A percentile compares a stretch with the other conserved stretches of the same genome.
Conservation (phyloP, 164 flowering plant species). For the Malania oleifera region DNA sequence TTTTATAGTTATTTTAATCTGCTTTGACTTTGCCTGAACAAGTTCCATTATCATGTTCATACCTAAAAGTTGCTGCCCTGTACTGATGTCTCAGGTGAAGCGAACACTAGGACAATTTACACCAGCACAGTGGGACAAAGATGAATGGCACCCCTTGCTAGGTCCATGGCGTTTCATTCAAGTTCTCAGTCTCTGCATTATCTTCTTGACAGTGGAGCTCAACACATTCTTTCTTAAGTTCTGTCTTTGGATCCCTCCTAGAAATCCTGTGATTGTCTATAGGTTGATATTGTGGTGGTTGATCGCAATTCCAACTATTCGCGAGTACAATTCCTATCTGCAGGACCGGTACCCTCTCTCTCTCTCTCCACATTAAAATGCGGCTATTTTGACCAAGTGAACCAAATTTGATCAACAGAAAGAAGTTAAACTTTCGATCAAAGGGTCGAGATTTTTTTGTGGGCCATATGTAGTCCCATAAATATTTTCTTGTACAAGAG, state of each 20-base stretch:
- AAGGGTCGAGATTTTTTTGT: no score
- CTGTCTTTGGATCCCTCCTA: constrained; percentile 98
- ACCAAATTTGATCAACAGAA: no score
- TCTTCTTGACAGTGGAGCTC: constrained; percentile 90
- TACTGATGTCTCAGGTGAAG: constrained; percentile 49
- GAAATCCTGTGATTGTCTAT: constrained; percentile 78
- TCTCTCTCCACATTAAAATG: constrained; percentile 15
- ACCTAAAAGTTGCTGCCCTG: not conserved
- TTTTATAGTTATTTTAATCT: no score
- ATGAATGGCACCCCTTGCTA: constrained; percentile 96
- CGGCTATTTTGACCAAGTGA: no score
- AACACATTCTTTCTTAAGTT: constrained; percentile 97
- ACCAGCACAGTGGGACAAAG: constrained; percentile 99
- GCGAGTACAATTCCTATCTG: constrained; percentile 90
- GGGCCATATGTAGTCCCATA: no score
- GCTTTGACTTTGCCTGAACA: no score
- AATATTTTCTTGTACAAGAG: no score
- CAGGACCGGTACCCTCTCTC: constrained; percentile 68
- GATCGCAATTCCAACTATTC: constrained; percentile 90
- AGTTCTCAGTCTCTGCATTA: constrained; percentile 81
- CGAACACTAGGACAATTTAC: constrained; percentile 94
- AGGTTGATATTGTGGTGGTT: constrained; percentile 95
- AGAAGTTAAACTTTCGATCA: no score
- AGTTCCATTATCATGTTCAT: no score
- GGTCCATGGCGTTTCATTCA: constrained; percentile 98